Percentiles rank a stretch among this genome's conserved stretches.
Evolutionary conservation across 495 filamentous ascomycete genomes (phyloP).

Genomic region (Xylaria venustula): DNA sequence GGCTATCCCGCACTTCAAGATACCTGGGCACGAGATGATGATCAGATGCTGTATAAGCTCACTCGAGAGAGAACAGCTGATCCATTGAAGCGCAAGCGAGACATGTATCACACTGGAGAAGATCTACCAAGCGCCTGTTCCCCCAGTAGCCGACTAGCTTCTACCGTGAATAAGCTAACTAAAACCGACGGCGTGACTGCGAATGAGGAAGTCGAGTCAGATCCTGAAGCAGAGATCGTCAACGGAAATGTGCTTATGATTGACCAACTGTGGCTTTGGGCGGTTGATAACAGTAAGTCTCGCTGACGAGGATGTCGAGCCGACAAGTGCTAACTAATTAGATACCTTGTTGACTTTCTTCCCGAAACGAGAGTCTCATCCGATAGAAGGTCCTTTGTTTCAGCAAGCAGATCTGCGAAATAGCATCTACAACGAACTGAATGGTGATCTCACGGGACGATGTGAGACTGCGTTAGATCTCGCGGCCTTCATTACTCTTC

Average conservation of each 20-base stretch:
- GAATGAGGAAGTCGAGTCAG: constrained; percentile 25
- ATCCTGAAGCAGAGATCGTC: constrained; percentile 42
- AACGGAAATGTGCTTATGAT: constrained; percentile 68
- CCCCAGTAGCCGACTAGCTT: constrained; percentile 15
- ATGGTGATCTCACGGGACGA: constrained; percentile 62
- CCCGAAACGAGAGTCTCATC: constrained; percentile 47
- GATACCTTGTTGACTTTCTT: constrained; percentile 59
- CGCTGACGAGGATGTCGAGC: background rate
- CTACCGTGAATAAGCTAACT: constrained; percentile 11
- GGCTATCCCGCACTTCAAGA: constrained; percentile 63
- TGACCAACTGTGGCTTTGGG: constrained; percentile 69
- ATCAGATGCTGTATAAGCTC: constrained; percentile 70
- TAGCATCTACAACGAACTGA: constrained; percentile 66
- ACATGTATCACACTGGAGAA: constrained; percentile 23
- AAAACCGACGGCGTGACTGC: constrained; percentile 5
- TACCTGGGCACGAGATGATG: constrained; percentile 61
- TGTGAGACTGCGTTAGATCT: constrained; percentile 64
- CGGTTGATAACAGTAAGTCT: constrained; percentile 57
- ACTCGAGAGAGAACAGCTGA: constrained; percentile 45
- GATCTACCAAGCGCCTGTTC: constrained; percentile 14
- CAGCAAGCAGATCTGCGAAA: constrained; percentile 62
- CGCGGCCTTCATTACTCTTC: constrained; percentile 59
- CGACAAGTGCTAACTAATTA: constrained; percentile 4
- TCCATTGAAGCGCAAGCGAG: constrained; percentile 20
- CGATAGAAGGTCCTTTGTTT: constrained; percentile 55